phyloP scores from a whole-genome alignment of 208 protist genomes.

The Sergeia podlipaevii region DNA sequence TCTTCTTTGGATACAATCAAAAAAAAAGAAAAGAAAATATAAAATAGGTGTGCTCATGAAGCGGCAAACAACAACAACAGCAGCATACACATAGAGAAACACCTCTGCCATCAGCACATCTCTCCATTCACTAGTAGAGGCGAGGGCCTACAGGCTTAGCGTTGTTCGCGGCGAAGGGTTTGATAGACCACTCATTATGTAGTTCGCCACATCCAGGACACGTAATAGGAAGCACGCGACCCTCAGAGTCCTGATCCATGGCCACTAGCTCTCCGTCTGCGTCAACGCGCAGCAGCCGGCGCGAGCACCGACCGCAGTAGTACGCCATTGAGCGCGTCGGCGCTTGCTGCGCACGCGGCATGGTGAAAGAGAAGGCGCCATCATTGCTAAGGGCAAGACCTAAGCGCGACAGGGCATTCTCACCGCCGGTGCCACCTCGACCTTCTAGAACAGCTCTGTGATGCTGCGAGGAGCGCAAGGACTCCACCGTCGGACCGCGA shows the following conservation, averaged over 20 bases:
- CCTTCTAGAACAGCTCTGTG: background rate
- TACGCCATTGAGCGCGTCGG: slow-evolving; percentile 27
- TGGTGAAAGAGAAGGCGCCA: slow-evolving; percentile 2
- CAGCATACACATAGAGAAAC: background rate
- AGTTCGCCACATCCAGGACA: slow-evolving; percentile 74
- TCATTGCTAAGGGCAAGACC: slow-evolving; percentile 3
- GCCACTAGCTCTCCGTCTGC: slow-evolving; percentile 74
- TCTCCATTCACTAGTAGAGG: slow-evolving; percentile 4
- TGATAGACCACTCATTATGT: slow-evolving; percentile 70
- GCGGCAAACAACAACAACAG: background rate
- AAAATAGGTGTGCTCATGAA: too few species aligned
- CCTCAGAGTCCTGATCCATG: slow-evolving; percentile 62
- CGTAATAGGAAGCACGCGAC: slow-evolving; percentile 54
- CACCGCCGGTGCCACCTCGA: background rate
- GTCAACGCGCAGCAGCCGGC: slow-evolving; percentile 69
- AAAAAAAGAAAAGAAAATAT: too few species aligned
- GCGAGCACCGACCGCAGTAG: slow-evolving; percentile 68
- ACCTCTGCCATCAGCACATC: background rate
- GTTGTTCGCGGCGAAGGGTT: slow-evolving; percentile 29
- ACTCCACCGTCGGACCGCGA: background rate
- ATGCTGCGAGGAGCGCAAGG: background rate
- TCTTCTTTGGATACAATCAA: too few species aligned
- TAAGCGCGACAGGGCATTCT: slow-evolving; percentile 1
- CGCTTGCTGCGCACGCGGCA: background rate
- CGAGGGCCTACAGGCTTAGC: background rate